Evolutionary conservation across 257 asterid genomes (phyloP), one percentile per base, ranked within the genome.

Genomic region (Misopates orontium): DNA sequence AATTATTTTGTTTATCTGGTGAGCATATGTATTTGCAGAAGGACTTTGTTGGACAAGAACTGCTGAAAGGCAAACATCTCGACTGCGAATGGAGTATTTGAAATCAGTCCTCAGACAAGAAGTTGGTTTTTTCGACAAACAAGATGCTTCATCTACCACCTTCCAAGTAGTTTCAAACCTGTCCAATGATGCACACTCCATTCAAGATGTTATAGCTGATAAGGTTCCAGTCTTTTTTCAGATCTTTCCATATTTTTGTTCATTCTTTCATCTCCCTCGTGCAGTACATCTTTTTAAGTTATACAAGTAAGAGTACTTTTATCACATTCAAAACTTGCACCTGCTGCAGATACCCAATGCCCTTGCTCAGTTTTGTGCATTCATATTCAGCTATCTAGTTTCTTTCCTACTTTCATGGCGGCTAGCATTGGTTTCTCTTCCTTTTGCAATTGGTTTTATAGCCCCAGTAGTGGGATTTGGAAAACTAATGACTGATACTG

Each of bases 11-110:
- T 47, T 24, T 8, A 25, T 67, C 24, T 21, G 23, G 18, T 5
- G 11, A 11, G 10, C 20, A 20, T 20, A 20, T 67, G 48, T 9
- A 22, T 67, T 32, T 68, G 44, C 76, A 81, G 85, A 77, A 64
- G 86, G 79, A 56, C 36, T 81, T 56, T 81, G 83, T 65, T 78
- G 86, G 86, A 78, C 86, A 28, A 75, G 81, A 78, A 78, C 86
- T 53, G 79, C 83, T 5, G 86, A 78, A 81, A 75, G 83, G 67
- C 83, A 78, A 69, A 78, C 86, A 57, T 81, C 83, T 45, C 62
- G 79, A 68, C 70, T 78, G 59, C 67, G 81, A 23, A 59, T 57
- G 40, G 78, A 78, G 28, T 78, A 78, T 44, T 24, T 78, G 23
- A 75, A 68, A 62, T 71, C 86, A 12, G 81, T 78, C 55, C 83